Conservation (phyloP, 2,329 filamentous ascomycete genomes). For the Lecanicillium sp. region DNA sequence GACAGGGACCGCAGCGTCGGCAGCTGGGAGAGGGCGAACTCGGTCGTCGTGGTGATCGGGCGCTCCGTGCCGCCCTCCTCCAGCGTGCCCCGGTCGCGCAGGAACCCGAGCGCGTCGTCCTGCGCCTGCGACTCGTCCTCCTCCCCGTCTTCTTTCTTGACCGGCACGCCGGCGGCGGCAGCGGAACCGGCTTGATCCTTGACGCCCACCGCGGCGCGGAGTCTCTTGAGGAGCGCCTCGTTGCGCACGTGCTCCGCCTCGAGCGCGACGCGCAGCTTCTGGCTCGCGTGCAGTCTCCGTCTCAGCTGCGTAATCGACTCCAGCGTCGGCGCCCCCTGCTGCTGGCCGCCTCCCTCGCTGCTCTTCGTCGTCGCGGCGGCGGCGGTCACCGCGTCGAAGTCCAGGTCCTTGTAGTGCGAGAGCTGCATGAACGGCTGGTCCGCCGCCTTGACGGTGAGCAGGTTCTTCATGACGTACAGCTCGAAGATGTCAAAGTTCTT, state of each 20-base stretch:
- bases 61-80: slow-evolving; percentile 43
- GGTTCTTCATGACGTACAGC: slow-evolving; percentile 85
- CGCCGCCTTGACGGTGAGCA: slow-evolving; percentile 61
- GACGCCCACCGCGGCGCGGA: slow-evolving; percentile 43
- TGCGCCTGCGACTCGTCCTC: slow-evolving; percentile 11
- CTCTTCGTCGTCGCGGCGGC: too few species aligned
- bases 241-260: slow-evolving; percentile 67
- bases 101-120: slow-evolving; percentile 45
- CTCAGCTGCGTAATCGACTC: slow-evolving; percentile 68
- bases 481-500: slow-evolving; percentile 82
- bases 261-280: slow-evolving; percentile 65
- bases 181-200: slow-evolving; percentile 19
- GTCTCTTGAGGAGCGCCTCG: slow-evolving; percentile 58
- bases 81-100: slow-evolving; percentile 48
- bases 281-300: slow-evolving; percentile 70
- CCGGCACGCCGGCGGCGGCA: slow-evolving; percentile 13
- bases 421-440: slow-evolving; percentile 76
- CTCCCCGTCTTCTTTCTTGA: slow-evolving; percentile 12
- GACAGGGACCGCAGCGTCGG: slow-evolving; percentile 68
- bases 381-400: slow-evolving; percentile 31
- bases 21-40: slow-evolving; percentile 77
- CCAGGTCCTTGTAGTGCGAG: slow-evolving; percentile 72
- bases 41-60: slow-evolving; percentile 63
- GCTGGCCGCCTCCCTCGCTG: too few species aligned
- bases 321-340: slow-evolving; percentile 51